A percentile compares a stretch with the other conserved stretches of the same genome.
Conservation (phyloP, 371 early-diverging fungal species). For the Quaeritorhiza haematococci region DNA sequence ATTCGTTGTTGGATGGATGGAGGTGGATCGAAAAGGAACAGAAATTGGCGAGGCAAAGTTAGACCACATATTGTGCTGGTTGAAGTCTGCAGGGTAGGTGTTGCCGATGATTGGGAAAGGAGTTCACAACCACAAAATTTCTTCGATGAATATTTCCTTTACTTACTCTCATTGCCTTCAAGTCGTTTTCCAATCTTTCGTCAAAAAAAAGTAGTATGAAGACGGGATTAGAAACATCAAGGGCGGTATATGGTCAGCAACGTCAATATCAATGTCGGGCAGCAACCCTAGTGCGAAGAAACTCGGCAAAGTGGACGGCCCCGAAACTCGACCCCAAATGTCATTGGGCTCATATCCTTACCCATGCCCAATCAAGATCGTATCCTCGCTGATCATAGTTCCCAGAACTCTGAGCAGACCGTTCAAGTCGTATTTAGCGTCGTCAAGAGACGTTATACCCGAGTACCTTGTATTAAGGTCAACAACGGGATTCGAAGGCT, state of each 20-base stretch:
- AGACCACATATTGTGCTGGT: too few species aligned
- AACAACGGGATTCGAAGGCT: slow-evolving; percentile 57
- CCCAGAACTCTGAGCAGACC: slow-evolving; percentile 56
- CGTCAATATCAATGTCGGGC: too few species aligned
- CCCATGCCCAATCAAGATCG: slow-evolving; percentile 71
- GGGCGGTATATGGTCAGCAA: too few species aligned
- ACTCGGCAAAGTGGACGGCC: too few species aligned
- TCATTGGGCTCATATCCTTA: not conserved
- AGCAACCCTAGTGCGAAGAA: too few species aligned
- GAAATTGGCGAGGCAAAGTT: too few species aligned
- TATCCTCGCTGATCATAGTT: slow-evolving; percentile 47
- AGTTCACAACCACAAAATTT: too few species aligned
- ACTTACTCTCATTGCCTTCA: slow-evolving; percentile 53
- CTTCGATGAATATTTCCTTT: not conserved
- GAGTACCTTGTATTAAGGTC: slow-evolving; percentile 68
- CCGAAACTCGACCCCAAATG: not conserved
- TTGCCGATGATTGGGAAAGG: too few species aligned
- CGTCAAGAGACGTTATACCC: slow-evolving; percentile 60
- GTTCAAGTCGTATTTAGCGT: slow-evolving; percentile 43
- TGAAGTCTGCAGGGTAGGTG: too few species aligned
- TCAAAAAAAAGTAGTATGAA: not conserved
- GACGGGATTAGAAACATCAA: too few species aligned
- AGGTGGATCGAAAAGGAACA: too few species aligned
- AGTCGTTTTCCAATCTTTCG: slow-evolving; percentile 60
- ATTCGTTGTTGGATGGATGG: too few species aligned